These are phyloP conservation scores for Pseudopediastrum boryanum DNA, from an alignment of 139 green algal genomes.

Conservation along the genomic window DNA sequence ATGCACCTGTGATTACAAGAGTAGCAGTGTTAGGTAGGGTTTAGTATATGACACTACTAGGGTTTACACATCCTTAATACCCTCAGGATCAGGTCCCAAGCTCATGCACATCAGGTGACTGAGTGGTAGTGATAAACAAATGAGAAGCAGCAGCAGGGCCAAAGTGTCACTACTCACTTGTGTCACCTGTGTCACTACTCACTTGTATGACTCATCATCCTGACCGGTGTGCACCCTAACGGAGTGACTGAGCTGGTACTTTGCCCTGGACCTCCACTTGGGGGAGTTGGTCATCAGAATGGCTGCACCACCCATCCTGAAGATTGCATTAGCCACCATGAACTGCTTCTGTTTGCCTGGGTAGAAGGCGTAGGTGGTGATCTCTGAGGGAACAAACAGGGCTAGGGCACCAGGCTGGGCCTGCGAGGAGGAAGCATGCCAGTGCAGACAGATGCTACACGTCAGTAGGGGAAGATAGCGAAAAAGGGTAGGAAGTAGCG, in stretches of 20 bases:
- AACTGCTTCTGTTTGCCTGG: constrained; percentile 50
- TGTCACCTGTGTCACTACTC: background rate
- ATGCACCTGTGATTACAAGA: constrained; percentile 47
- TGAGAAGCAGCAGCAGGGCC: background rate
- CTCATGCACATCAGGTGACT: constrained; percentile 40
- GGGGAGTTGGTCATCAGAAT: constrained; percentile 76
- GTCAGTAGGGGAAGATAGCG: too few species aligned
- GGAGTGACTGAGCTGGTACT: constrained; percentile 77
- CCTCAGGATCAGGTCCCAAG: too few species aligned
- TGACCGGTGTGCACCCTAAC: constrained; percentile 73
- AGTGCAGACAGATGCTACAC: background rate
- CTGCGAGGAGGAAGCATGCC: too few species aligned
- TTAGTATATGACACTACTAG: too few species aligned
- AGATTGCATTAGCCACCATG: constrained; percentile 66
- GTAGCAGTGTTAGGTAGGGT: background rate
- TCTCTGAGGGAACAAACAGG: constrained; percentile 48
- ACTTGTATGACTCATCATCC: constrained; percentile 47
- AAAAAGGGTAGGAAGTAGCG: background rate
- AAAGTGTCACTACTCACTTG: background rate
- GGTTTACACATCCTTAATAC: too few species aligned
- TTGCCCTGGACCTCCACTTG: constrained; percentile 44
- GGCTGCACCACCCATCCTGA: constrained; percentile 55
- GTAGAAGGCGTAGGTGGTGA: constrained; percentile 53
- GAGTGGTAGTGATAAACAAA: background rate
- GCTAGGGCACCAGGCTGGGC: constrained; percentile 38